phyloP scores from a whole-genome alignment of 495 filamentous ascomycete genomes.

The Emericellopsis terricola region DNA sequence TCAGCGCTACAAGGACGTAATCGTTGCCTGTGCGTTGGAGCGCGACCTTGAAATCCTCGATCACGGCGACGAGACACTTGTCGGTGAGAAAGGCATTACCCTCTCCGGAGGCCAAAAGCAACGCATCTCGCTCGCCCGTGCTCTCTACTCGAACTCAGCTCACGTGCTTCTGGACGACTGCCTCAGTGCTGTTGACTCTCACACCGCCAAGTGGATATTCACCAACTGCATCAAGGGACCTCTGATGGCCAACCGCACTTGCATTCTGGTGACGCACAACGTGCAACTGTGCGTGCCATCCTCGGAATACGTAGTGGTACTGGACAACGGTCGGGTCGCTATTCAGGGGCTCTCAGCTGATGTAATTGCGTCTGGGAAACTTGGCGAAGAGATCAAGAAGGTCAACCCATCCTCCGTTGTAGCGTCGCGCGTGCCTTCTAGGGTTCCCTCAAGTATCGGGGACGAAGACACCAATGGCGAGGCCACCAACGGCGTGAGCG shows the following conservation, averaged over 20 bases:
- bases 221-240: conserved; percentile 79
- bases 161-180: conserved; percentile 92
- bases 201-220: conserved; percentile 98
- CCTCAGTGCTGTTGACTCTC: conserved; percentile 94
- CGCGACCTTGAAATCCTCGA: conserved; percentile 87
- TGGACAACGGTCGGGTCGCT: conserved; percentile 71
- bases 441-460: conserved; percentile 50
- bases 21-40: conserved; percentile 84
- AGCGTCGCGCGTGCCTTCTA: conserved; percentile 50
- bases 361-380: conserved; percentile 63
- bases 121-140: conserved; percentile 84
- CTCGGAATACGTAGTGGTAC: conserved; percentile 60
- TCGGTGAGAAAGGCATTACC: conserved; percentile 94
- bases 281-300: conserved; percentile 64
- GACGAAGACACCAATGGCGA: conserved; percentile 31
- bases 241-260: conserved; percentile 75
- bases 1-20: conserved; percentile 69
- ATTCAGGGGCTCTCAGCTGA: conserved; percentile 60
- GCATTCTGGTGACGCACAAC: conserved; percentile 96
- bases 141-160: conserved; percentile 78
- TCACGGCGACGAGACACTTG: conserved; percentile 79
- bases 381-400: conserved; percentile 70
- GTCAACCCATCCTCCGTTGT: conserved; percentile 47
- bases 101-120: conserved; percentile 97
- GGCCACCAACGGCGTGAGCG: conserved; percentile 16